Evolutionary conservation across 2,329 filamentous ascomycete genomes (phyloP).

Genomic region (Salinomyces thailandicus): DNA sequence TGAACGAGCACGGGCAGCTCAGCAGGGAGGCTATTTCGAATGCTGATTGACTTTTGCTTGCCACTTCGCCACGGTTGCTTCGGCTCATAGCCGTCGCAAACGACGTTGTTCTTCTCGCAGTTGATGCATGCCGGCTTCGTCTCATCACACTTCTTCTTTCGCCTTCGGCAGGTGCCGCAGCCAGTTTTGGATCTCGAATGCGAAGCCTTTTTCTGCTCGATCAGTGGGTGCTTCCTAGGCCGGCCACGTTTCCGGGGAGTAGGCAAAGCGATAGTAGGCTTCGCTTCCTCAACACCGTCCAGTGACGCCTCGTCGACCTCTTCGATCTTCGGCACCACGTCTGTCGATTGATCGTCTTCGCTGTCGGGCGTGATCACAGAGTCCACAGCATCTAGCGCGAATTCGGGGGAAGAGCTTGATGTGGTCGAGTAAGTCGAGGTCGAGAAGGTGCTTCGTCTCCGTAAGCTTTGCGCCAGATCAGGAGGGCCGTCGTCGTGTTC

Average conservation of each 20-base stretch:
- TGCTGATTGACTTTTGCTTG: constrained; percentile 48
- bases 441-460: constrained; percentile 9
- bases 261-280: constrained; percentile 22
- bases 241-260: constrained; percentile 51
- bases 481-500: constrained; percentile 1
- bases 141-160: constrained; percentile 52
- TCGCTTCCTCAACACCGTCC: constrained; percentile 21
- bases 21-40: constrained; percentile 27
- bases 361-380: constrained; percentile 14
- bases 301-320: constrained; percentile 39
- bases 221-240: constrained; percentile 68
- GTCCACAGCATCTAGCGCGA: constrained; percentile 10
- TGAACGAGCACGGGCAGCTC: constrained; percentile 56
- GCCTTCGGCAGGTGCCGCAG: constrained; percentile 48
- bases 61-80: constrained; percentile 82
- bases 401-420: constrained; percentile 13
- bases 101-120: constrained; percentile 85
- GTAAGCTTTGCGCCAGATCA: constrained; percentile 3
- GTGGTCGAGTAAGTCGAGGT: constrained; percentile 11
- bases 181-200: constrained; percentile 58
- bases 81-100: constrained; percentile 82
- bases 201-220: constrained; percentile 54
- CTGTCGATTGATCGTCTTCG: constrained; percentile 13
- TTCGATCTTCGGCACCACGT: constrained; percentile 43
- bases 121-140: constrained; percentile 52